These are phyloP conservation scores for Fusarium redolens DNA, from an alignment of 2,329 filamentous ascomycete genomes.

Conservation along the genomic window DNA sequence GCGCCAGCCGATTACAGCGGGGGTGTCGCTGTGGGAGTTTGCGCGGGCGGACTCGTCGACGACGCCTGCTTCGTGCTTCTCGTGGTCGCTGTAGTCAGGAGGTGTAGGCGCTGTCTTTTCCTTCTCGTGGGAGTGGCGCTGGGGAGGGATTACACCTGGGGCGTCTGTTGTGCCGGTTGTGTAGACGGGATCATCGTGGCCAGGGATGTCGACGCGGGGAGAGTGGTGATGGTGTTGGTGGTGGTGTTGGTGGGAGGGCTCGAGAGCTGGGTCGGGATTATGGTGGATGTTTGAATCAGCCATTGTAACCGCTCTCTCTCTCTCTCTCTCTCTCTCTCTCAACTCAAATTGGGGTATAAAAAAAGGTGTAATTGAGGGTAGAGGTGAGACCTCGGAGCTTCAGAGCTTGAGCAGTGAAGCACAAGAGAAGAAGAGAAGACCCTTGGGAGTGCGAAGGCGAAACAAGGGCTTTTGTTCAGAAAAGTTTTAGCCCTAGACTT, in stretches of 20 bases:
- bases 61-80: constrained; percentile 52
- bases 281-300: constrained; percentile 32
- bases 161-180: constrained; percentile 56
- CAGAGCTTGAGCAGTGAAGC: constrained; percentile 29
- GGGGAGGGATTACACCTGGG: constrained; percentile 48
- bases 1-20: constrained; percentile 16
- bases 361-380: neutral
- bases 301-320: constrained; percentile 17
- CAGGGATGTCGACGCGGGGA: constrained; percentile 47
- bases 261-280: constrained; percentile 44
- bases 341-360: neutral
- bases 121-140: constrained; percentile 30
- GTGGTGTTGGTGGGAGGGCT: constrained; percentile 55
- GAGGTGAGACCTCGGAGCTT: constrained; percentile 18
- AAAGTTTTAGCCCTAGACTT: constrained; percentile 13
- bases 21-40: constrained; percentile 18
- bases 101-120: constrained; percentile 45
- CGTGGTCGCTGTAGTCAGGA: constrained; percentile 55
- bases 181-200: constrained; percentile 59
- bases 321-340: neutral
- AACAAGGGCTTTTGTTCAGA: constrained; percentile 13
- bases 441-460: neutral
- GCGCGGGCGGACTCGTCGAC: constrained; percentile 45
- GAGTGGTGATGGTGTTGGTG: constrained; percentile 59
- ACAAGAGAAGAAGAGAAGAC: constrained; percentile 10